Conservation (phyloP, 768 basidiomycete species). For the Mycena chlorophos region DNA sequence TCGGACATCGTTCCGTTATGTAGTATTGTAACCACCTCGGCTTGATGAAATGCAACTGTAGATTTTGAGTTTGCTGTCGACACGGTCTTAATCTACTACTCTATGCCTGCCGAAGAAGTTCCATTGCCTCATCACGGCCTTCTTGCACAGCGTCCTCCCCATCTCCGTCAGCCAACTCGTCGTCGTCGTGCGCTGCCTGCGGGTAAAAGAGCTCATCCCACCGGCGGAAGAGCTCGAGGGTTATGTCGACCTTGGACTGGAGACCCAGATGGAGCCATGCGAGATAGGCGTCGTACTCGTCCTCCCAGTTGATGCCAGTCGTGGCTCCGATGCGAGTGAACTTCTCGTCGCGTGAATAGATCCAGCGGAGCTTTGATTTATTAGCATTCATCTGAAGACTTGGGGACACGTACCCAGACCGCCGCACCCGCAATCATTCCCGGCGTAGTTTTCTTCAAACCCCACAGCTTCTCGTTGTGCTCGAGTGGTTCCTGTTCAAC, state of each 20-base stretch:
- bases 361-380: constrained; percentile 4
- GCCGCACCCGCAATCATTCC: constrained; percentile 9
- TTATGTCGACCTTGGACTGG: neutral
- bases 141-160: neutral
- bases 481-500: neutral
- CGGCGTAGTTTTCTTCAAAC: constrained; percentile 6
- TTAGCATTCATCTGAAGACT: neutral
- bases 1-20: neutral
- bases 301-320: constrained; percentile 5
- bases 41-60: no score
- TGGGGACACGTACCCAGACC: constrained; percentile 1
- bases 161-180: neutral
- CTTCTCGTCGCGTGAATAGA: constrained; percentile 2
- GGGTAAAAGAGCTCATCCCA: constrained; percentile 8
- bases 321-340: neutral
- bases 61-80: neutral
- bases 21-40: no score
- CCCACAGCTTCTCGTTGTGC: constrained; percentile 1
- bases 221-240: constrained; percentile 5
- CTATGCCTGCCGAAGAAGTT: neutral
- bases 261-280: constrained; percentile 7
- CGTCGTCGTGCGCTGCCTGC: neutral
- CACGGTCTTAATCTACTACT: neutral
- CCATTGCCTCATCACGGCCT: neutral
- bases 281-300: constrained; percentile 15